phyloP scores from a whole-genome alignment of 257 asterid genomes.

The Fraxinus anomala region DNA sequence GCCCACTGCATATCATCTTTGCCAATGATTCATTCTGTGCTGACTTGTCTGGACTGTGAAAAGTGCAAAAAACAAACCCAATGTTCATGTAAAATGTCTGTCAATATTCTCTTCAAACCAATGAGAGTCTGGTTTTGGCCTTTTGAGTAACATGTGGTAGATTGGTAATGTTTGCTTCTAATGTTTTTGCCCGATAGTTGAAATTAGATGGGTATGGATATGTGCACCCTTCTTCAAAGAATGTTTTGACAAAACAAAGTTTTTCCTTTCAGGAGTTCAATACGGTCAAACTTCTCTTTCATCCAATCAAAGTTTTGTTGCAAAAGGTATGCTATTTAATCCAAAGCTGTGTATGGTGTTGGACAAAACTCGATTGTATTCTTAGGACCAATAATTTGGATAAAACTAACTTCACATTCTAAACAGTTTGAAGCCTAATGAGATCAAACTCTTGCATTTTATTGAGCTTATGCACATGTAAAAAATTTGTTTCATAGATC shows the following conservation, averaged over 20 bases:
- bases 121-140: constrained; percentile 22
- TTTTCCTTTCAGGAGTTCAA: constrained; percentile 83
- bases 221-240: constrained; percentile 20
- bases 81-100: constrained; percentile 3
- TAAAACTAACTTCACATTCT: constrained; percentile 18
- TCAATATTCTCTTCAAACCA: not conserved
- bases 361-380: constrained; percentile 8
- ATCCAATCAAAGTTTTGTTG: constrained; percentile 77
- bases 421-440: constrained; percentile 18
- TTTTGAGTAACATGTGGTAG: not conserved
- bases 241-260: constrained; percentile 47
- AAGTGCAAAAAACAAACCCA: constrained; percentile 4
- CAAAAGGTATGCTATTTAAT: constrained; percentile 75
- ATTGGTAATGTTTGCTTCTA: constrained; percentile 4
- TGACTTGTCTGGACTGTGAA: constrained; percentile 10
- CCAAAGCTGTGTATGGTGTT: constrained; percentile 21
- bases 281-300: constrained; percentile 82
- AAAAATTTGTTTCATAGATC: not conserved
- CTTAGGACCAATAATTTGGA: constrained; percentile 6
- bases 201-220: constrained; percentile 33
- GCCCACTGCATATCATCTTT: not conserved
- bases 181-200: constrained; percentile 18
- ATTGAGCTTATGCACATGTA: not conserved
- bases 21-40: constrained; percentile 5
- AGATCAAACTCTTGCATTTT: constrained; percentile 16